A percentile compares a stretch with the other conserved stretches of the same genome.
phyloP scores from a whole-genome alignment of 129 eudicot genomes.

The Lonicera japonica region DNA sequence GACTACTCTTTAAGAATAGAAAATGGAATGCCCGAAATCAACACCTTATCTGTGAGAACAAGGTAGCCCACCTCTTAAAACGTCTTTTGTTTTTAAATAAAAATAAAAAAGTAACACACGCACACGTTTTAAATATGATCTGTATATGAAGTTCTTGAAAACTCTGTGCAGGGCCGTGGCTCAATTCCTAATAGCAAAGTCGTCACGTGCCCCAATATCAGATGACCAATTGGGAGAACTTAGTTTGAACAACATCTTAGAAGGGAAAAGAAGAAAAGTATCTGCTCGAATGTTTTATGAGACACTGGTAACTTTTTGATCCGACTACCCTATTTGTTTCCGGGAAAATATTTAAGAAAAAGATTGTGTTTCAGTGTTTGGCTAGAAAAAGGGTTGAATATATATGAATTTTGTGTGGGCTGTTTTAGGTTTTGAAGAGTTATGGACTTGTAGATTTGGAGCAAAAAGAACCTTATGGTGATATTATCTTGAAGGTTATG shows the following conservation, averaged over 20 bases:
- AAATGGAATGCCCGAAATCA: constrained; percentile 36
- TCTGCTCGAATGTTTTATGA: constrained; percentile 79
- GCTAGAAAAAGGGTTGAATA: no score
- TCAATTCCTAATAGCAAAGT: constrained; percentile 49
- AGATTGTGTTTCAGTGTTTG: no score
- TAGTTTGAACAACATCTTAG: constrained; percentile 49
- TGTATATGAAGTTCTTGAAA: neutral
- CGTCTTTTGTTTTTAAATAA: neutral
- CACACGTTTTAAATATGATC: neutral
- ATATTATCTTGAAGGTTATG: constrained; percentile 54
- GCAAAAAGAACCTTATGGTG: constrained; percentile 65
- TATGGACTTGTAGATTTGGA: constrained; percentile 48
- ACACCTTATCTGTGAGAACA: constrained; percentile 57
- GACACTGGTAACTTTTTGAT: constrained; percentile 47
- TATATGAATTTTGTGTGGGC: neutral
- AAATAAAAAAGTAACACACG: no score
- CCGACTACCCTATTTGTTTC: neutral
- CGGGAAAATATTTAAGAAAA: no score
- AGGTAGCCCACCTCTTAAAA: constrained; percentile 38
- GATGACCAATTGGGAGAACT: constrained; percentile 36
- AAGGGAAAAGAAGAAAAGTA: constrained; percentile 65
- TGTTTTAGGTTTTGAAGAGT: constrained; percentile 54
- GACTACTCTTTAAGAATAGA: constrained; percentile 22
- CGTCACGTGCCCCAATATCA: constrained; percentile 32
- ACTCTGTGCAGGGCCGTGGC: constrained; percentile 67